Evolutionary conservation across 148 eudicot species (phyloP), one percentile per base, ranked within the genome.

Genomic region (Camellia lanceoleosa): DNA sequence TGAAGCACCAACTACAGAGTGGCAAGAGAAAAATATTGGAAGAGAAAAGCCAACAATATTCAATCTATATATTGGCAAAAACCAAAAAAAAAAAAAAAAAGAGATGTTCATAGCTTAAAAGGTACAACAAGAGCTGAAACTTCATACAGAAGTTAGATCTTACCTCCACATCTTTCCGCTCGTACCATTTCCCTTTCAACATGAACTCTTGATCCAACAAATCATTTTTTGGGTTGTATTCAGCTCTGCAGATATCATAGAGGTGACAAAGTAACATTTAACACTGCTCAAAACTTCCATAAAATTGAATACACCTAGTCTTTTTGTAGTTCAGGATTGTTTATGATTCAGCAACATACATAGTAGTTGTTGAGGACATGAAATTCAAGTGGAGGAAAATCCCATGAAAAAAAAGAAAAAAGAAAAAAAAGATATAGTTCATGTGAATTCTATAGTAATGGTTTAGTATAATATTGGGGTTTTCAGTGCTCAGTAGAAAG

Each of bases 111-210:
- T 66, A 51, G 30, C 72, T 18, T 78, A 67, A 78, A 55, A 42
- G 52, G 19, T 16, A 78, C 69, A 38, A 9, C n/a, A 54, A 41
- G 16, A 66, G 15, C 20, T 23, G 52, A 66, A 38, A 60, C 71
- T 65, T 18, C 51, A 51, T 14, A 66, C 72, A 58, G 10, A 75
- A 44, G 71, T 68, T 77, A 67, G 38, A 80, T 30, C 87, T 90
- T 81, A 96, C 99, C 95, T 92, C 99, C 60, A 92, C 79, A 86
- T 96, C 98, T 84, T 89, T 96, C 86, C 97, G 89, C 58, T 89
- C 92, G 86, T 89, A 93, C 95, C 93, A 93, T 85, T 92, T 93
- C 78, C 98, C 94, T 87, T 89, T 96, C 70, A 96, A 85, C 97
- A 92, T 84, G 88, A 96, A 93, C 75, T 96, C 99, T 84, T 92